Evolutionary conservation across 495 filamentous ascomycete species (phyloP).

Genomic region (Hypoxylon rickii): DNA sequence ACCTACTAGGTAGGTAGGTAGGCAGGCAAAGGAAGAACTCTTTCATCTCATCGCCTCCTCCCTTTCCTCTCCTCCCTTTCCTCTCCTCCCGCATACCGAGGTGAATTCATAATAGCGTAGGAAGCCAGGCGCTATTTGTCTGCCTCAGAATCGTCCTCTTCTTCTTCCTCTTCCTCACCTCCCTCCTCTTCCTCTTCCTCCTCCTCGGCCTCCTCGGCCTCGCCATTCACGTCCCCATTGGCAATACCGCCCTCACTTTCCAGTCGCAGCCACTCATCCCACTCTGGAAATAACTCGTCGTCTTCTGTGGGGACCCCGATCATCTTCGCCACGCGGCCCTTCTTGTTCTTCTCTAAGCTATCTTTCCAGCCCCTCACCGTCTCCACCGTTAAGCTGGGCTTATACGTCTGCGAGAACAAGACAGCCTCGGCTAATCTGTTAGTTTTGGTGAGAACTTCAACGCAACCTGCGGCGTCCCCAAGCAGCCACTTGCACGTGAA

Average conservation of each 20-base stretch:
- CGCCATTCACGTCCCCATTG: constrained; percentile 54
- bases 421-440: constrained; percentile 82
- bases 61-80: not conserved
- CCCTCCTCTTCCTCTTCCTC: constrained; percentile 31
- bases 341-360: constrained; percentile 76
- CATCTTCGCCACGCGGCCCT: constrained; percentile 78
- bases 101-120: constrained; percentile 3
- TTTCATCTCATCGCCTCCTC: not conserved
- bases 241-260: constrained; percentile 67
- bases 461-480: constrained; percentile 79
- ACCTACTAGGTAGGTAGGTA: too few species aligned
- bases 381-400: constrained; percentile 73
- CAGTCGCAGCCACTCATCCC: constrained; percentile 84
- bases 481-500: constrained; percentile 90
- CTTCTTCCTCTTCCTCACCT: constrained; percentile 26
- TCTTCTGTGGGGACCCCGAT: constrained; percentile 86
- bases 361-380: constrained; percentile 80
- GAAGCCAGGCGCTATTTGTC: constrained; percentile 15
- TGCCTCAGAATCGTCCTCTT: constrained; percentile 8
- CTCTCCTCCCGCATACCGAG: not conserved
- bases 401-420: constrained; percentile 92
- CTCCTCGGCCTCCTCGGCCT: constrained; percentile 42
- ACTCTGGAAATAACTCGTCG: constrained; percentile 91
- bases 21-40: constrained; percentile 4
- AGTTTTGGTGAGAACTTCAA: constrained; percentile 78